phyloP scores from a whole-genome alignment of 345 rosid species.

The Eucalyptus melliodora region DNA sequence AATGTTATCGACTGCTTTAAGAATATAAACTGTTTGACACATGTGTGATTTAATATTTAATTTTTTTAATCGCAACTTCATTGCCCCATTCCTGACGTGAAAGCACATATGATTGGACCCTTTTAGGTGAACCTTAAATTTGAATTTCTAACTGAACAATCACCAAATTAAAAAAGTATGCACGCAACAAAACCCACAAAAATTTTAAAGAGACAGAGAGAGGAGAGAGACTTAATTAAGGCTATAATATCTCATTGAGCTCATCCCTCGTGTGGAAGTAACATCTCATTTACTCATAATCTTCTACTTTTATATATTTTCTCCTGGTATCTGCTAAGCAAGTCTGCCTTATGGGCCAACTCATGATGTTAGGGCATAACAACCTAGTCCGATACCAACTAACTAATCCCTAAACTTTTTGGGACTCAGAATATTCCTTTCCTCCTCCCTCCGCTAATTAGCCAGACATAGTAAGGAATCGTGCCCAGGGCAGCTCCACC shows the following conservation, averaged over 20 bases:
- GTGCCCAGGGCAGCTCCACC: not conserved
- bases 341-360: not conserved
- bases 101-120: not conserved
- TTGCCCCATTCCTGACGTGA: not conserved
- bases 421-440: not conserved
- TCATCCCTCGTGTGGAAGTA: not conserved
- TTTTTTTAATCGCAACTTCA: not conserved
- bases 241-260: not conserved
- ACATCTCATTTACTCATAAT: too few relatives aligned
- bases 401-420: not conserved
- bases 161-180: not conserved
- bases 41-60: not conserved
- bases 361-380: not conserved
- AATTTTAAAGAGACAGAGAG: not conserved
- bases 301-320: too few relatives aligned
- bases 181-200: not conserved
- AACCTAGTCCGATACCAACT: not conserved
- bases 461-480: not conserved
- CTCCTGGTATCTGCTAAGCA: not conserved
- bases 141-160: not conserved
- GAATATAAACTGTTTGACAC: rapidly evolving
- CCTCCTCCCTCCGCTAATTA: not conserved
- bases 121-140: not conserved
- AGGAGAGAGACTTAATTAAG: not conserved
- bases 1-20: rapidly evolving